A percentile compares a stretch with the other conserved stretches of the same genome.
Evolutionary conservation across 345 rosid genomes (phyloP).

Genomic region (Gossypium anomalum): DNA sequence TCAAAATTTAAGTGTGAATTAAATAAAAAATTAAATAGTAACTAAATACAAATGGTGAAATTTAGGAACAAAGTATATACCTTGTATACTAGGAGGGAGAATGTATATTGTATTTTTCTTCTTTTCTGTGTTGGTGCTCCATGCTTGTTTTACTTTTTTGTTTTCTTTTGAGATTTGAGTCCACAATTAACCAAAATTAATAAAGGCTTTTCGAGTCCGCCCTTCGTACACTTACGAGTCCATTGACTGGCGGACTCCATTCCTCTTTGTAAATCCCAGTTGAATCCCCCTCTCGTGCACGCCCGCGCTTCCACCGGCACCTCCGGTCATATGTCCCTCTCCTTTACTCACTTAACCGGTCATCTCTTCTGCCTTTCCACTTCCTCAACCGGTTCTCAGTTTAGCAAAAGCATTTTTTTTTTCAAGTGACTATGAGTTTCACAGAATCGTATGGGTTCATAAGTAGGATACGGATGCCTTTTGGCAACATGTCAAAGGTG

Average conservation of each 20-base stretch:
- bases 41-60: no score
- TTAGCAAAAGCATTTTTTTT: background rate
- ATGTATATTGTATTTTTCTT: no score
- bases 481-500: conserved; percentile 9
- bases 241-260: conserved; percentile 48
- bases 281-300: conserved; percentile 28
- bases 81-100: no score
- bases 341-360: background rate
- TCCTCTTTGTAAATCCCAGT: conserved; percentile 25
- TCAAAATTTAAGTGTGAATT: no score
- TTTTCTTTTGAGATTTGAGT: conserved; percentile 40
- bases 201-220: conserved; percentile 45
- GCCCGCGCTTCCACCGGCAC: conserved; percentile 32
- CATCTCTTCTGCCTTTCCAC: conserved; percentile 26
- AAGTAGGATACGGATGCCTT: background rate
- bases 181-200: conserved; percentile 38
- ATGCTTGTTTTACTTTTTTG: background rate
- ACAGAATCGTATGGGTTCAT: background rate
- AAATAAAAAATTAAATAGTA: no score
- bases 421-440: conserved; percentile 13
- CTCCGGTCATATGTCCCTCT: conserved; percentile 23
- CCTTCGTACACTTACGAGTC: conserved; percentile 19
- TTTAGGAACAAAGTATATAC: no score
- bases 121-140: conserved; percentile 17
- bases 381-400: conserved; percentile 34